Evolutionary conservation across 352 stramenopile species (phyloP).

Genomic region (Pythium aquatile): DNA sequence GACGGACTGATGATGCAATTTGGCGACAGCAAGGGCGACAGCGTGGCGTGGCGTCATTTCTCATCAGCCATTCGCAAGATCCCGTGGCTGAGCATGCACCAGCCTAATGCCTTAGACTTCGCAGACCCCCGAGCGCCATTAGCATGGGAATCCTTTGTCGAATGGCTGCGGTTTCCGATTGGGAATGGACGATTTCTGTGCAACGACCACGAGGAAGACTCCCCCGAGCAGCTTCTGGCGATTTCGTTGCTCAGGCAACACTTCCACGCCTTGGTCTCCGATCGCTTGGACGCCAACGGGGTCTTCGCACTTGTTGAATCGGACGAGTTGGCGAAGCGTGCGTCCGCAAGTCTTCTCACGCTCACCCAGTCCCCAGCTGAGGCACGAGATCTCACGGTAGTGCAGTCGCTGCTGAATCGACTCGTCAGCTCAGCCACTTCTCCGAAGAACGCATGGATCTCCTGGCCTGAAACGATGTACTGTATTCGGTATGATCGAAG

Average conservation of each 20-base stretch:
- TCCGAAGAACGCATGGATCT: not conserved
- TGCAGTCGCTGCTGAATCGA: slow-evolving; percentile 1
- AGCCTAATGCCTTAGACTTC: not conserved
- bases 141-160: slow-evolving; percentile 6
- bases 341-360: not conserved
- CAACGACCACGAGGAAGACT: not conserved
- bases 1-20: slow-evolving; percentile 14
- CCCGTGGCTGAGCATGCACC: slow-evolving; percentile 7
- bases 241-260: slow-evolving; percentile 12
- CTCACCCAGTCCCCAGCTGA: not conserved
- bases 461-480: slow-evolving; percentile 15
- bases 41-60: not conserved
- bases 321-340: slow-evolving; percentile 9
- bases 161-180: slow-evolving; percentile 9
- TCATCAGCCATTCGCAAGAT: not conserved
- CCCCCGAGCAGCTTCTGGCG: slow-evolving; percentile 7
- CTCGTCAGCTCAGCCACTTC: not conserved
- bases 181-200: not conserved
- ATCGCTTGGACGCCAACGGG: slow-evolving; percentile 1
- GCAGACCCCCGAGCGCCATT: not conserved
- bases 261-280: slow-evolving; percentile 2
- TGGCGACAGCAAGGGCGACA: slow-evolving; percentile 3
- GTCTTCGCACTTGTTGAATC: slow-evolving; percentile 7
- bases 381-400: not conserved
- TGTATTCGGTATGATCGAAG: not conserved